Conservation (phyloP, 345 rosid species). For the Euphorbia pulcherrima region DNA sequence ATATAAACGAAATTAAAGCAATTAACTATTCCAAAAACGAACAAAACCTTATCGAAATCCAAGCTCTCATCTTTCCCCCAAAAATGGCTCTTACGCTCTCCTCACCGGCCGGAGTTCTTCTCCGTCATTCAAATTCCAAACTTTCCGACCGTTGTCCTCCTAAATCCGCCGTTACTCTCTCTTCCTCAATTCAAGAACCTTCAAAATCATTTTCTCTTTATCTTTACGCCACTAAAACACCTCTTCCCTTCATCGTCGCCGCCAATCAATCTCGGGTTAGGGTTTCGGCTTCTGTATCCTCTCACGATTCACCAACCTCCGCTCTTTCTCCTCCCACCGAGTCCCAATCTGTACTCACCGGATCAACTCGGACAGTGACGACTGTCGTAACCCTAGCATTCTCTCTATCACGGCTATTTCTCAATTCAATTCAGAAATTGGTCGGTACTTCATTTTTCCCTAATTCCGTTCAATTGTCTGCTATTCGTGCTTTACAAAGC, state of each 20-base stretch:
- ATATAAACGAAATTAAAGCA: too few relatives aligned
- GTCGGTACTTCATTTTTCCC: slow-evolving; percentile 18
- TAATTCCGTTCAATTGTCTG: slow-evolving; percentile 22
- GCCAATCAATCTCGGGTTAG: slow-evolving; percentile 12
- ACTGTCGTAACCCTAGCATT: slow-evolving; percentile 17
- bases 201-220: background rate
- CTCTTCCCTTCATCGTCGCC: background rate
- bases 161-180: background rate
- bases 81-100: slow-evolving; percentile 23
- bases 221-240: background rate
- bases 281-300: slow-evolving; percentile 6
- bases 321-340: background rate
- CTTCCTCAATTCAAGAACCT: background rate
- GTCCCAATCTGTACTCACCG: slow-evolving; percentile 2
- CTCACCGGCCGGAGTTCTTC: slow-evolving; percentile 2
- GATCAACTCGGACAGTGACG: slow-evolving; percentile 26
- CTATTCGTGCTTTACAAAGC: slow-evolving; percentile 30
- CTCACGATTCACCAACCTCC: slow-evolving; percentile 11
- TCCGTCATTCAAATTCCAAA: slow-evolving; percentile 3
- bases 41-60: background rate
- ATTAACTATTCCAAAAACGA: too few relatives aligned
- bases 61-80: too few relatives aligned
- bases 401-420: slow-evolving; percentile 11
- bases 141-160: background rate
- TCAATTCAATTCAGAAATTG: slow-evolving; percentile 8